Percentiles rank a stretch among this genome's conserved stretches.
phyloP scores from a whole-genome alignment of 2,329 filamentous ascomycete genomes.

The Zymoseptoria tritici region DNA sequence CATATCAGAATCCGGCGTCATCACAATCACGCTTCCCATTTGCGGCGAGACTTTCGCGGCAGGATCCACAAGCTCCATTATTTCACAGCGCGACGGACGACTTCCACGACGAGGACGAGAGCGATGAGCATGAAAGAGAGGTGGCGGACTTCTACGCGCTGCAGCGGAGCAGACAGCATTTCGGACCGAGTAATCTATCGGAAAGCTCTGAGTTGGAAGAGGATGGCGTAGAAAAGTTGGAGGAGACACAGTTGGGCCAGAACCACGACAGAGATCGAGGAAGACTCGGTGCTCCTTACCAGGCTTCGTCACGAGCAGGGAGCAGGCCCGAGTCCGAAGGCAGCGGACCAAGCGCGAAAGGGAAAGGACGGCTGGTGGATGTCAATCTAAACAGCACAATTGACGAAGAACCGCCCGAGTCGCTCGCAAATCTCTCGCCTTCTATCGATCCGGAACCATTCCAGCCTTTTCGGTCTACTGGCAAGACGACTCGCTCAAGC shows the following conservation, averaged over 20 bases:
- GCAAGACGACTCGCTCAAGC: slow-evolving; percentile 29
- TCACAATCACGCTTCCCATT: slow-evolving; percentile 72
- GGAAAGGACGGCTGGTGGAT: slow-evolving; percentile 69
- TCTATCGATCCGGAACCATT: slow-evolving; percentile 9
- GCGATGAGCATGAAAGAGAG: slow-evolving; percentile 55
- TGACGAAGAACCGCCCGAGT: slow-evolving; percentile 36
- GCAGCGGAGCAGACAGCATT: slow-evolving; percentile 80
- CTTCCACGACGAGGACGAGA: slow-evolving; percentile 83
- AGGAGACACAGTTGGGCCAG: slow-evolving; percentile 33
- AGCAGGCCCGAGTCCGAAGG: slow-evolving; percentile 37
- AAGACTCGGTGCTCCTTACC: slow-evolving; percentile 32
- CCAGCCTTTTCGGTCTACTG: slow-evolving; percentile 22
- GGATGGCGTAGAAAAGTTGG: slow-evolving; percentile 41
- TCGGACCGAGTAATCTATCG: slow-evolving; percentile 73
- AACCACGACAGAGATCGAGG: slow-evolving; percentile 35
- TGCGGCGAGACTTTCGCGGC: slow-evolving; percentile 64
- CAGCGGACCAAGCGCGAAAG: slow-evolving; percentile 44
- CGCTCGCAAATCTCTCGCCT: slow-evolving; percentile 15
- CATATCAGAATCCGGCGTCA: slow-evolving; percentile 65
- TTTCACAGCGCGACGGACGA: slow-evolving; percentile 89
- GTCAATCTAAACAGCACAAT: slow-evolving; percentile 68
- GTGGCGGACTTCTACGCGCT: slow-evolving; percentile 91
- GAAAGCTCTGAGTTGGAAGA: slow-evolving; percentile 80
- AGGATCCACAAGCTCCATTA: slow-evolving; percentile 67
- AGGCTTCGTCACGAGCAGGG: slow-evolving; percentile 31